A percentile compares a stretch with the other conserved stretches of the same genome.
phyloP scores from a whole-genome alignment of 495 filamentous ascomycete species.

The Neurospora pannonica region DNA sequence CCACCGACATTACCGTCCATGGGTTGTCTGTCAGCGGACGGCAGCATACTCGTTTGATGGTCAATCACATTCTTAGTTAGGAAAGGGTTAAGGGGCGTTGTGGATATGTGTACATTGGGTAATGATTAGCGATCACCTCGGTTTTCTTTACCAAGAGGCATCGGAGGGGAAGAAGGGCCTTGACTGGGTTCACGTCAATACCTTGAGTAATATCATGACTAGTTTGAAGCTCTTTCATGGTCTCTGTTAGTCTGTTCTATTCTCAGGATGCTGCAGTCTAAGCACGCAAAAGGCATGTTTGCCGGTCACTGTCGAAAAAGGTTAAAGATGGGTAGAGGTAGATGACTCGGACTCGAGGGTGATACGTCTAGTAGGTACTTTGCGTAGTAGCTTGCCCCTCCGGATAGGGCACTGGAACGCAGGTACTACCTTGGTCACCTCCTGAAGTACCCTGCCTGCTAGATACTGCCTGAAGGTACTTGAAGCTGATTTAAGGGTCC shows the following conservation, averaged over 20 bases:
- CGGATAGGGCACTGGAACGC: background rate
- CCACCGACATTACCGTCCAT: background rate
- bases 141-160: background rate
- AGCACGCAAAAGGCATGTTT: background rate
- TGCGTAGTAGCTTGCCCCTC: background rate
- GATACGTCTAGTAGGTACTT: background rate
- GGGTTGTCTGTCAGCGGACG: background rate
- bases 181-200: background rate
- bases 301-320: background rate
- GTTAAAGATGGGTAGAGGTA: background rate
- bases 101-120: background rate
- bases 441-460: background rate
- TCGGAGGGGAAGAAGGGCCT: background rate
- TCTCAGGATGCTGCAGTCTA: background rate
- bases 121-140: background rate
- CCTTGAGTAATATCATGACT: background rate
- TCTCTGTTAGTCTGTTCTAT: background rate
- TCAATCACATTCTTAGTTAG: background rate
- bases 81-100: background rate
- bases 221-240: background rate
- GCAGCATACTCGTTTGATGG: background rate
- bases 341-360: background rate
- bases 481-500: background rate
- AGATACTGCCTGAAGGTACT: background rate
- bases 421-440: background rate